These are phyloP conservation scores for Tricholoma flavovirens DNA, from an alignment of 768 basidiomycete species.

Conservation along the genomic window DNA sequence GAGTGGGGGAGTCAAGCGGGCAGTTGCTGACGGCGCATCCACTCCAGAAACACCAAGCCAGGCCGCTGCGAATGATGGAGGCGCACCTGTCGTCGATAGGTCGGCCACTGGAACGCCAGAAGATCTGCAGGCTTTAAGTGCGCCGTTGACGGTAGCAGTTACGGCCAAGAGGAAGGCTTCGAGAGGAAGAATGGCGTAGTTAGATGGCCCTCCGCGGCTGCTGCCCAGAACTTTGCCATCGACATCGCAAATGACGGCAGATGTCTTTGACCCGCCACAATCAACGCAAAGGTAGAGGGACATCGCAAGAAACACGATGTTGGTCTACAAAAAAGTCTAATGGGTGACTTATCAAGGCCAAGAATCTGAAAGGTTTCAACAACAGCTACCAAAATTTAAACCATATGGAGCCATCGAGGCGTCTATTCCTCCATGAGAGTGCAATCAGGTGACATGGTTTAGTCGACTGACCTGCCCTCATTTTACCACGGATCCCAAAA, in stretches of 20 bases:
- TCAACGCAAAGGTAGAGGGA: slow-evolving; percentile 76
- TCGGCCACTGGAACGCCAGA: slow-evolving; percentile 31
- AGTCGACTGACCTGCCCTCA: slow-evolving; percentile 31
- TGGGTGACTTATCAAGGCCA: neutral
- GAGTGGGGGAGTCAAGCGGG: slow-evolving; percentile 47
- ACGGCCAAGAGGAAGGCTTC: slow-evolving; percentile 55
- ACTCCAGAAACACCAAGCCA: slow-evolving; percentile 86
- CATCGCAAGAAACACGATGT: slow-evolving; percentile 26
- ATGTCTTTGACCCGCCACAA: slow-evolving; percentile 88
- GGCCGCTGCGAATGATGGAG: slow-evolving; percentile 56
- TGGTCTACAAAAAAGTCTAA: neutral
- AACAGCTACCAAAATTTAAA: neutral
- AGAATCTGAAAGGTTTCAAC: neutral
- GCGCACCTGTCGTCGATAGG: slow-evolving; percentile 24
- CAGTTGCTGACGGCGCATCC: slow-evolving; percentile 63
- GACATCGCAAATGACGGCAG: slow-evolving; percentile 58
- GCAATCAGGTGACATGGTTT: neutral
- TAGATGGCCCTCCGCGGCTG: slow-evolving; percentile 72
- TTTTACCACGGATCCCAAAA: slow-evolving; percentile 27
- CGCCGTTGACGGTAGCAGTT: slow-evolving; percentile 42
- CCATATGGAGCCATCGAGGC: neutral
- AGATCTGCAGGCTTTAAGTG: slow-evolving; percentile 43
- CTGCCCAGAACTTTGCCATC: slow-evolving; percentile 60
- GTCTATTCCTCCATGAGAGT: neutral
- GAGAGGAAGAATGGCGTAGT: slow-evolving; percentile 73